Evolutionary conservation across 108 stramenopile species (phyloP).

Genomic region (Aurantiochytrium sp.): DNA sequence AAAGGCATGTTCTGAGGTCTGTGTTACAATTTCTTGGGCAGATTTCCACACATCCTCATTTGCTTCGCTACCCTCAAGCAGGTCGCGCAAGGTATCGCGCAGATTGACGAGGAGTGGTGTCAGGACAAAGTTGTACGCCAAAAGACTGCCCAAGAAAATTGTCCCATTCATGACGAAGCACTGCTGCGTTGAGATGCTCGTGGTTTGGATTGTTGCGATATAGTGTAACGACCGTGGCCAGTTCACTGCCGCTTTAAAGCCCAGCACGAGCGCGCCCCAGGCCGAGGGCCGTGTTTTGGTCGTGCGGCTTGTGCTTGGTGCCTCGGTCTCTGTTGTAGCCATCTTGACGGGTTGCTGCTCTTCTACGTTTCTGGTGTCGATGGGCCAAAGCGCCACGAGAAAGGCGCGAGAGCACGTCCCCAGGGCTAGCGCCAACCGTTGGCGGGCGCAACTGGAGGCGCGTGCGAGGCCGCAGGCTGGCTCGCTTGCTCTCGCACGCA

Average conservation of each 20-base stretch:
- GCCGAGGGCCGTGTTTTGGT: not conserved
- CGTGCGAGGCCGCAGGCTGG: no score
- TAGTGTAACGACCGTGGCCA: not conserved
- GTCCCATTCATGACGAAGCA: constrained; percentile 15
- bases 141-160: not conserved
- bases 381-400: no score
- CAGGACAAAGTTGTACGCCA: not conserved
- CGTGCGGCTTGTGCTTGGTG: not conserved
- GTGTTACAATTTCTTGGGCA: not conserved
- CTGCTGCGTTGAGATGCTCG: not conserved
- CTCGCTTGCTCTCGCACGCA: no score
- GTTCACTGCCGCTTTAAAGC: not conserved
- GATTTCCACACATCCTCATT: not conserved
- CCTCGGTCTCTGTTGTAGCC: no score
- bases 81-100: not conserved
- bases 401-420: no score
- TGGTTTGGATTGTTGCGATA: not conserved
- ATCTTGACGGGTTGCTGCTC: no score
- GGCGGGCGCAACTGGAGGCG: no score
- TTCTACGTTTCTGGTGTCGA: no score
- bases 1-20: not conserved
- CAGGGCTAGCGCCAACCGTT: no score
- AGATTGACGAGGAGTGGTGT: not conserved
- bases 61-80: not conserved
- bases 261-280: not conserved